Conservation (phyloP, 225 moss, liverwort and hornwort genomes). For the Bryum argenteum region DNA sequence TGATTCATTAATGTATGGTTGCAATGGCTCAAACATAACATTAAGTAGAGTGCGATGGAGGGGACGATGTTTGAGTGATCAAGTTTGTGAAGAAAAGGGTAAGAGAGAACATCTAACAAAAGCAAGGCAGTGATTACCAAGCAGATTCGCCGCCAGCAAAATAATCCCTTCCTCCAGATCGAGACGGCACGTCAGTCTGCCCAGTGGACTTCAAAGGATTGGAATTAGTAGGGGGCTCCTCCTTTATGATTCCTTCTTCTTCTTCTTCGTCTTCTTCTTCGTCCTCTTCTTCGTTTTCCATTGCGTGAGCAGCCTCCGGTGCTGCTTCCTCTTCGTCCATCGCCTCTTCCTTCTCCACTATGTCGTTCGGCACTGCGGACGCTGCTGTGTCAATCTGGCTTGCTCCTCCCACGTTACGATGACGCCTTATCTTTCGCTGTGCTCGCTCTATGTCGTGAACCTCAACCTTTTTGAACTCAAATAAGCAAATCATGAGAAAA, state of each 20-base stretch:
- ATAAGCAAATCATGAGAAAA: not conserved
- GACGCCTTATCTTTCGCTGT: constrained; percentile 66
- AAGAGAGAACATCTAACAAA: not conserved
- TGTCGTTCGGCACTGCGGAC: constrained; percentile 21
- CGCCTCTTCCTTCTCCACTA: constrained; percentile 39
- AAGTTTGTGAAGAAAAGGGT: not conserved
- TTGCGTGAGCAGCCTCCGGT: constrained; percentile 20
- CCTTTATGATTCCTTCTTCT: constrained; percentile 3
- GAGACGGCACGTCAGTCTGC: constrained; percentile 4
- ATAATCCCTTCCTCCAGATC: constrained; percentile 17
- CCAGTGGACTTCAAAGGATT: constrained; percentile 15
- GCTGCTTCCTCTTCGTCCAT: constrained; percentile 44
- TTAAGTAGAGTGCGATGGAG: too few species aligned
- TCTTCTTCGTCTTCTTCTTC: constrained; percentile 39
- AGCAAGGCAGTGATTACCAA: constrained; percentile 32
- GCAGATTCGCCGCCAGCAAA: constrained; percentile 43
- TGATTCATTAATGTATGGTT: too few species aligned
- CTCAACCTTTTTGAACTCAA: constrained; percentile 51
- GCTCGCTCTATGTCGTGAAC: constrained; percentile 60
- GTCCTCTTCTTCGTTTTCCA: constrained; percentile 30
- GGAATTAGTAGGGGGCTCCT: constrained; percentile 15
- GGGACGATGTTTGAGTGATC: not conserved
- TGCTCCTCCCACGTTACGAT: constrained; percentile 35
- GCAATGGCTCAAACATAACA: too few species aligned
- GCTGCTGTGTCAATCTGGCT: constrained; percentile 32